Conservation (phyloP, 2,329 filamentous ascomycete genomes). For the Monosporascus sp. region DNA sequence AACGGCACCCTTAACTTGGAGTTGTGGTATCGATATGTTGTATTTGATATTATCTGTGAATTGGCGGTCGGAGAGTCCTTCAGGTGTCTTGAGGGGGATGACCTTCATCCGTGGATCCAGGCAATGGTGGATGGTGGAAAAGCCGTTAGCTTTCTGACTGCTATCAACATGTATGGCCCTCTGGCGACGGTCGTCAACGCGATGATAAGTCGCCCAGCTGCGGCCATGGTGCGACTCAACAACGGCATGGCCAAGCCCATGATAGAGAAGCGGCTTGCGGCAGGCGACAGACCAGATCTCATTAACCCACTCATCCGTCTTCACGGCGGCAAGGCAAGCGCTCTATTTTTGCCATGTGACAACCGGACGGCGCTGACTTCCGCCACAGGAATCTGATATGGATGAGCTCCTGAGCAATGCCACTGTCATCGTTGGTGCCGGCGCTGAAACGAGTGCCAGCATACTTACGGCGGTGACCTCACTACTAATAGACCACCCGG, state of each 20-base stretch:
- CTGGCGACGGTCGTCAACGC: slow-evolving; percentile 2
- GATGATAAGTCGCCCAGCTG: neutral
- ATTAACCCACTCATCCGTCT: slow-evolving; percentile 5
- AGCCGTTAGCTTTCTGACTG: slow-evolving; percentile 1
- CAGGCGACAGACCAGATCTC: slow-evolving; percentile 5
- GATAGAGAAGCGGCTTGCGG: slow-evolving; percentile 3
- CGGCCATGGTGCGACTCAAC: neutral
- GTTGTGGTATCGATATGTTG: slow-evolving; percentile 4
- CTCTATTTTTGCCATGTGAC: neutral
- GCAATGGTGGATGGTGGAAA: slow-evolving; percentile 1
- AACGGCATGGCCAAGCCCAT: slow-evolving; percentile 2
- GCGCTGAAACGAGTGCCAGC: slow-evolving; percentile 41
- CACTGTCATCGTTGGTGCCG: slow-evolving; percentile 31
- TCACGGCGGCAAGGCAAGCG: slow-evolving; percentile 1
- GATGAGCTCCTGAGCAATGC: neutral
- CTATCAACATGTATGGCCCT: slow-evolving; percentile 6
- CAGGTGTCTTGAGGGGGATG: neutral
- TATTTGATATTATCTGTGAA: slow-evolving; percentile 5
- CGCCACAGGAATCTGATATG: neutral
- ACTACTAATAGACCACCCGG: slow-evolving; percentile 30
- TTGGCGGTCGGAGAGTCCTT: slow-evolving; percentile 2
- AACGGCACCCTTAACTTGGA: neutral
- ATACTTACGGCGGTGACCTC: slow-evolving; percentile 31
- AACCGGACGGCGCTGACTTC: neutral
- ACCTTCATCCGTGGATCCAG: slow-evolving; percentile 8